A percentile compares a stretch with the other conserved stretches of the same genome.
Evolutionary conservation across 1,139 yeast species (phyloP).

Genomic region (Kurtzmaniella quercitrusa): DNA sequence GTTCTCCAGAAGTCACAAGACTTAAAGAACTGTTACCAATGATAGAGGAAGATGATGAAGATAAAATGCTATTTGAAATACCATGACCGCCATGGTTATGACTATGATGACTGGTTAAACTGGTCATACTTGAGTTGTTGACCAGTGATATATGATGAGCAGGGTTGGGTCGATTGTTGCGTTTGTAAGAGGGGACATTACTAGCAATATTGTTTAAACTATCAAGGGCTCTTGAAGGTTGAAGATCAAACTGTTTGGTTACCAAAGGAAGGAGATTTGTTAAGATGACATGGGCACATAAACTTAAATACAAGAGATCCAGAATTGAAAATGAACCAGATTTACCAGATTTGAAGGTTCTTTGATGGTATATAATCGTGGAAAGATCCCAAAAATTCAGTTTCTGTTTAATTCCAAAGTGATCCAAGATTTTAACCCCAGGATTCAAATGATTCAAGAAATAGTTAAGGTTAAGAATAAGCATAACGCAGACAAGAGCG

Average conservation of each 20-base stretch:
- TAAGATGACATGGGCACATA: slow-evolving; percentile 41
- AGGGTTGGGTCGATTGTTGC: slow-evolving; percentile 4
- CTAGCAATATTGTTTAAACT: slow-evolving; percentile 26
- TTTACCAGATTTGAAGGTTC: neutral
- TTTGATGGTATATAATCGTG: neutral
- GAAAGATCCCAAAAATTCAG: neutral
- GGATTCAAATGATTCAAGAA: slow-evolving; percentile 12
- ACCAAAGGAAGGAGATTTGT: slow-evolving; percentile 30
- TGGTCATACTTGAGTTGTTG: slow-evolving; percentile 4
- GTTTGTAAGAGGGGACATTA: slow-evolving; percentile 17
- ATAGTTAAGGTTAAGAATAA: slow-evolving; percentile 28
- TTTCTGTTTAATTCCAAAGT: neutral
- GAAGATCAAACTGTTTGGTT: slow-evolving; percentile 23
- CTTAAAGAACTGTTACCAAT: neutral
- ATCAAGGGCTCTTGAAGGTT: slow-evolving; percentile 25
- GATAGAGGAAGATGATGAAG: slow-evolving; percentile 8
- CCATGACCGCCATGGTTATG: too few species aligned
- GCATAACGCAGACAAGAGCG: slow-evolving; percentile 24
- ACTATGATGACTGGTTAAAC: slow-evolving; percentile 6
- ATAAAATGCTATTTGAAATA: slow-evolving; percentile 10
- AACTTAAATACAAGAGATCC: slow-evolving; percentile 32
- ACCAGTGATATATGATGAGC: neutral
- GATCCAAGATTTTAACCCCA: neutral
- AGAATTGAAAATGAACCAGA: slow-evolving; percentile 8
- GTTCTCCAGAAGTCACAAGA: neutral